Evolutionary conservation across 495 filamentous ascomycete species (phyloP).

Genomic region (Penicillium bialowiezense): DNA sequence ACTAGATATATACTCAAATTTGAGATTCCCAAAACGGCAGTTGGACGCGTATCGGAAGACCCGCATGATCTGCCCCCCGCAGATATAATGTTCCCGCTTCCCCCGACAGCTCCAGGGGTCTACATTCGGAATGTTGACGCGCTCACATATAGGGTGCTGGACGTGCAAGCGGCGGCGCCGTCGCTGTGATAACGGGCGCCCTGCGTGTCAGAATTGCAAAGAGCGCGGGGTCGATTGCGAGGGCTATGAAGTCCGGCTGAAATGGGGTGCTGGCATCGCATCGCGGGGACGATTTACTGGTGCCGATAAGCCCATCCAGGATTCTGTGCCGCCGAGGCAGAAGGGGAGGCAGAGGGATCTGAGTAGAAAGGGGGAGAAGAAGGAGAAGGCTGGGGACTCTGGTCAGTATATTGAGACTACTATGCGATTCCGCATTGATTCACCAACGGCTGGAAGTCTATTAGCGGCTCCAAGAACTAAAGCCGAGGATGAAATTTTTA

Average conservation of each 20-base stretch:
- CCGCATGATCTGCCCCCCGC: slow-evolving; percentile 15
- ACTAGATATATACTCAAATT: background rate
- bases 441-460: background rate
- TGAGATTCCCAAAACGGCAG: slow-evolving; percentile 8
- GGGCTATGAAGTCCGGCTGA: slow-evolving; percentile 36
- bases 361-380: slow-evolving; percentile 18
- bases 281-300: slow-evolving; percentile 36
- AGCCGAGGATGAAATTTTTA: slow-evolving; percentile 29
- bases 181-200: slow-evolving; percentile 30
- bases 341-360: slow-evolving; percentile 32
- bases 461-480: background rate
- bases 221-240: slow-evolving; percentile 29
- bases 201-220: slow-evolving; percentile 25
- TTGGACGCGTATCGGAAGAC: slow-evolving; percentile 16
- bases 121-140: slow-evolving; percentile 34
- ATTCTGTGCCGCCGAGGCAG: slow-evolving; percentile 19
- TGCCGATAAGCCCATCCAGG: slow-evolving; percentile 30
- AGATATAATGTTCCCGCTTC: slow-evolving; percentile 5
- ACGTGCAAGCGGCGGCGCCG: slow-evolving; percentile 37
- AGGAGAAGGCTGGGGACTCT: background rate
- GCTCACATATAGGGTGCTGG: slow-evolving; percentile 35
- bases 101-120: background rate
- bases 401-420: background rate
- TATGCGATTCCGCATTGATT: background rate
- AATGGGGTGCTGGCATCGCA: slow-evolving; percentile 36